phyloP scores from a whole-genome alignment of 345 rosid genomes.

The Gossypium bickii region DNA sequence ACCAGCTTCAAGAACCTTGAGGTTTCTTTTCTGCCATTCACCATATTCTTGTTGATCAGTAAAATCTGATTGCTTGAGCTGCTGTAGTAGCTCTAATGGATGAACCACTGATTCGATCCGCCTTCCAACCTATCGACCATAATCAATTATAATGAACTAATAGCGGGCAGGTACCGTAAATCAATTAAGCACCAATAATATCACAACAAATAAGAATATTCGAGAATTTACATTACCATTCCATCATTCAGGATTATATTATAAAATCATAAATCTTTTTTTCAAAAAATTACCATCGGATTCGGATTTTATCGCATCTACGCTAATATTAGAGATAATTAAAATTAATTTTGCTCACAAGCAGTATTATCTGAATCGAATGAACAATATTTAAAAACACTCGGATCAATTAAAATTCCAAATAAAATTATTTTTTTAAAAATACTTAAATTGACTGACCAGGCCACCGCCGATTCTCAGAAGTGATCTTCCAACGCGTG shows the following conservation, averaged over 20 bases:
- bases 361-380: neutral
- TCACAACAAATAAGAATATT: neutral
- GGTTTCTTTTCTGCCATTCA: slow-evolving; percentile 78
- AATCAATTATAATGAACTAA: neutral
- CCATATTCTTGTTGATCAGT: slow-evolving; percentile 77
- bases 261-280: neutral
- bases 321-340: neutral
- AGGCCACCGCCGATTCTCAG: slow-evolving; percentile 81
- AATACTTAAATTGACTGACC: slow-evolving; percentile 39
- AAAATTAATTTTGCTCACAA: neutral
- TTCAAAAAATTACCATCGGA: neutral
- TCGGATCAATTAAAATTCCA: slow-evolving; percentile 9
- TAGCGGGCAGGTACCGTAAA: neutral
- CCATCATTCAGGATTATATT: neutral
- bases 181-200: neutral
- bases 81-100: slow-evolving; percentile 87
- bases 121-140: slow-evolving; percentile 62
- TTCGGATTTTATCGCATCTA: slow-evolving; percentile 2
- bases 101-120: slow-evolving; percentile 73
- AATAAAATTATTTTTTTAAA: neutral
- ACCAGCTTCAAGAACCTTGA: slow-evolving; percentile 87
- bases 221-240: neutral
- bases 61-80: slow-evolving; percentile 84
- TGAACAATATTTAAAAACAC: neutral
- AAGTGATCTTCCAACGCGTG: slow-evolving; percentile 81